Conservation (phyloP, 495 filamentous ascomycete species). For the Venustampulla echinocandica region DNA sequence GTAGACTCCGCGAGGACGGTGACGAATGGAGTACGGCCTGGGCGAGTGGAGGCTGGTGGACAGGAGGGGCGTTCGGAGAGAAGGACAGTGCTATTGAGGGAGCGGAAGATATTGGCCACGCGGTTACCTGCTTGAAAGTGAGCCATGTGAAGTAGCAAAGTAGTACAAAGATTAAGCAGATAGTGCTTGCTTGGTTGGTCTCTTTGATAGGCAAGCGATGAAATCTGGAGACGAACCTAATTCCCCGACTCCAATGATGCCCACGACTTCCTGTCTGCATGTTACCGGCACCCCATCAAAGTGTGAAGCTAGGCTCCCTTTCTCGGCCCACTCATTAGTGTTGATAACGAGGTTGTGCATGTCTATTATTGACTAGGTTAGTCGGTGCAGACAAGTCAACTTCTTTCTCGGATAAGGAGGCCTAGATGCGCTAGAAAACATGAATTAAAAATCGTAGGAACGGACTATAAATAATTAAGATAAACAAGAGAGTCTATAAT, state of each 20-base stretch:
- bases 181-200: background rate
- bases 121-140: constrained; percentile 25
- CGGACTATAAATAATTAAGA: no score
- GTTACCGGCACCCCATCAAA: constrained; percentile 33
- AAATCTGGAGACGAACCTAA: constrained; percentile 32
- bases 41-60: constrained; percentile 14
- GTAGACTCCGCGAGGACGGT: constrained; percentile 37
- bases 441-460: no score
- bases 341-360: constrained; percentile 32
- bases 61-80: constrained; percentile 41
- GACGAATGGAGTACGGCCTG: constrained; percentile 37
- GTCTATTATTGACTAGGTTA: background rate
- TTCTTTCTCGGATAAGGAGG: no score
- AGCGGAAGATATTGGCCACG: constrained; percentile 24
- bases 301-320: constrained; percentile 23
- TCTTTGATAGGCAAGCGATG: background rate
- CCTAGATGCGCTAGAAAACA: no score
- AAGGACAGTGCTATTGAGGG: constrained; percentile 44
- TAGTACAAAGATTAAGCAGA: background rate
- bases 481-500: background rate
- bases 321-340: constrained; percentile 23
- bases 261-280: constrained; percentile 33
- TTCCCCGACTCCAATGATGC: constrained; percentile 44
- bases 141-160: constrained; percentile 2
- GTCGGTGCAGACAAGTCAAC: background rate